These are phyloP conservation scores for Scheffersomyces segobiensis DNA, from an alignment of 1,139 yeast species.

Conservation along the genomic window DNA sequence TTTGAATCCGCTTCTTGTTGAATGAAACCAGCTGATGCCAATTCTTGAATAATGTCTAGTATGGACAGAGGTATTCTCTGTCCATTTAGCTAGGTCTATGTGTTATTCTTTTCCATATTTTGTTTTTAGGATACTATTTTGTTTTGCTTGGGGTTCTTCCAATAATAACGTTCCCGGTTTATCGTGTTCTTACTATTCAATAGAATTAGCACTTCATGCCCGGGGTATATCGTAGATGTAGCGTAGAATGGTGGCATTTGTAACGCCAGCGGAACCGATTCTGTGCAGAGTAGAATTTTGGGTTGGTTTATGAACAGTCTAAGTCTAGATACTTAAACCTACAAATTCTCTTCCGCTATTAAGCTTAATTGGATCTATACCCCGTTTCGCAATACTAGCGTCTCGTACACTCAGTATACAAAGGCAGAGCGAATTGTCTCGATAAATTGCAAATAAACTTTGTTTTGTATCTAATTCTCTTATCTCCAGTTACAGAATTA, in stretches of 20 bases:
- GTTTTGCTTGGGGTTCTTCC: slow-evolving; percentile 39
- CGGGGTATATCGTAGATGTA: slow-evolving; percentile 37
- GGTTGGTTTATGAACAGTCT: background rate
- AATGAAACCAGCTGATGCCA: slow-evolving; percentile 8
- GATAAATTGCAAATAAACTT: too few species aligned
- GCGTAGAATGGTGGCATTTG: background rate
- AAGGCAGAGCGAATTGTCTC: too few species aligned
- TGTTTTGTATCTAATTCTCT: too few species aligned
- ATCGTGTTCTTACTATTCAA: slow-evolving; percentile 44
- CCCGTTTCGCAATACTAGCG: too few species aligned
- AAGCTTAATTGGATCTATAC: too few species aligned
- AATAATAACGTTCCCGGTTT: slow-evolving; percentile 48
- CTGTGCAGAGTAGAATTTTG: background rate
- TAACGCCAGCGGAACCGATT: background rate
- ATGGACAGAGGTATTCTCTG: background rate
- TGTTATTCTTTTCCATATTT: slow-evolving; percentile 10
- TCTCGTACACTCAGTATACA: too few species aligned
- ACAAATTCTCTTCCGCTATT: too few species aligned
- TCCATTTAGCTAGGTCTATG: slow-evolving; percentile 3
- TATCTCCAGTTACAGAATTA: background rate
- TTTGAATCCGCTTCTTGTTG: slow-evolving; percentile 16
- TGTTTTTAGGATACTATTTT: slow-evolving; percentile 29
- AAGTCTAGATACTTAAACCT: too few species aligned
- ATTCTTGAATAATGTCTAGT: slow-evolving; percentile 7
- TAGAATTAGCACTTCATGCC: slow-evolving; percentile 55